These are phyloP conservation scores for Leucaena leucocephala DNA, from an alignment of 306 rosid genomes.

Conservation along the genomic window DNA sequence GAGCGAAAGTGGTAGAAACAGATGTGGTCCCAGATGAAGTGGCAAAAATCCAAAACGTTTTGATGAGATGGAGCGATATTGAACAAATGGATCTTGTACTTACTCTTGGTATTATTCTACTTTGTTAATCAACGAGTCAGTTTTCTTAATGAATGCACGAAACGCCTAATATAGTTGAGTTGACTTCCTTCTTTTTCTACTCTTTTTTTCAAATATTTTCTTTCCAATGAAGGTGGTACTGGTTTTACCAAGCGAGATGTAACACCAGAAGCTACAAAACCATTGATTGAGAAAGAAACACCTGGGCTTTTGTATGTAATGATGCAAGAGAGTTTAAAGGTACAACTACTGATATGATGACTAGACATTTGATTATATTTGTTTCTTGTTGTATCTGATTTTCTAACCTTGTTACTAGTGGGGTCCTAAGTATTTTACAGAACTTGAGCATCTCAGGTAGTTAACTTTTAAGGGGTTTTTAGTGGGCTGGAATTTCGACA, in stretches of 20 bases:
- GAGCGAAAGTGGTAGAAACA: constrained; percentile 74
- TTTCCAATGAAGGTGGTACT: constrained; percentile 76
- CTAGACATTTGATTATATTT: constrained; percentile 10
- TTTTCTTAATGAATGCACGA: constrained; percentile 12
- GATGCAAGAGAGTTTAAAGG: constrained; percentile 96
- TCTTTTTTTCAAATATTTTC: neutral
- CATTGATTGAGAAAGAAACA: constrained; percentile 83
- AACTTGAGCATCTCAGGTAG: neutral
- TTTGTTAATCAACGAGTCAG: neutral
- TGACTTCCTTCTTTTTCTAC: neutral
- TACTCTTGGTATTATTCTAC: constrained; percentile 70
- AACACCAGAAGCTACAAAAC: constrained; percentile 97
- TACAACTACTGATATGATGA: constrained; percentile 32
- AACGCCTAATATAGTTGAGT: neutral
- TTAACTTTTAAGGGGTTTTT: neutral
- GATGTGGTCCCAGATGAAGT: constrained; percentile 79
- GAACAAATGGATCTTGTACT: constrained; percentile 83
- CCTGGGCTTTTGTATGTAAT: constrained; percentile 84
- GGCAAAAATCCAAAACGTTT: constrained; percentile 66
- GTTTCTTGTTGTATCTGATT: constrained; percentile 22
- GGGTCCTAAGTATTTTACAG: neutral
- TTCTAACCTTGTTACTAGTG: neutral
- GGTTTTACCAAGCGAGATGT: constrained; percentile 81
- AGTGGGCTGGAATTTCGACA: neutral
- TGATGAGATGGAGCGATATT: constrained; percentile 76